Conservation (phyloP, 192 early-diverging fungal genomes). For the Gaertneriomyces sp. region DNA sequence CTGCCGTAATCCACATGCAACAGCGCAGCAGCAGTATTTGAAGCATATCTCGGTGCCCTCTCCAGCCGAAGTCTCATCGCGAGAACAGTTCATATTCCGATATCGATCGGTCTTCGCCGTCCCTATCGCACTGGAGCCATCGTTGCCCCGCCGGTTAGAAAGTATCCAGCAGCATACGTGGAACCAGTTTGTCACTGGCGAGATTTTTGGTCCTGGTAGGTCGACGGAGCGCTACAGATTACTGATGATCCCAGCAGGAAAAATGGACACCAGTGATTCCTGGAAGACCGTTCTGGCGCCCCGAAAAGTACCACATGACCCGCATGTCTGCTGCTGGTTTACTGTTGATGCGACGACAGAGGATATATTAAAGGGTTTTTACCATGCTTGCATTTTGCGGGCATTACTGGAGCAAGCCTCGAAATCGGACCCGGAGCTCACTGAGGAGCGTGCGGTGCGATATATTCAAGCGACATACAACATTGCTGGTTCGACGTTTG, state of each 20-base stretch:
- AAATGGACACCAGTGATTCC: neutral
- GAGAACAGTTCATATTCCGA: slow-evolving; percentile 14
- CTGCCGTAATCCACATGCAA: neutral
- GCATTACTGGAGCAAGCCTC: slow-evolving; percentile 23
- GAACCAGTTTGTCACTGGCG: neutral
- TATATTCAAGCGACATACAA: slow-evolving; percentile 32
- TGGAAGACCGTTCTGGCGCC: neutral
- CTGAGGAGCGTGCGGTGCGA: slow-evolving; percentile 14
- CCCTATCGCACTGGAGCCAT: slow-evolving; percentile 14
- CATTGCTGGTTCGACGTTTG: slow-evolving; percentile 37
- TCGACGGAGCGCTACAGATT: slow-evolving; percentile 3
- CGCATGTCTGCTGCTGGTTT: slow-evolving; percentile 55
- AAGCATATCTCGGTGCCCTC: slow-evolving; percentile 10
- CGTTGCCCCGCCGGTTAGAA: slow-evolving; percentile 5
- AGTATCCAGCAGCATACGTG: neutral
- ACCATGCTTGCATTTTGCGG: slow-evolving; percentile 56
- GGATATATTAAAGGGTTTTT: slow-evolving; percentile 63
- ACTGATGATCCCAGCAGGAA: neutral
- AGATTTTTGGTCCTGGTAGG: neutral
- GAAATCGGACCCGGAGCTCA: neutral
- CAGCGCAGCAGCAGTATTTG: neutral
- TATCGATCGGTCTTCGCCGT: slow-evolving; percentile 1
- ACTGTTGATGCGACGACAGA: slow-evolving; percentile 39
- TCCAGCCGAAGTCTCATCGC: slow-evolving; percentile 8
- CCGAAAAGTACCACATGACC: slow-evolving; percentile 14